Conservation (phyloP, 257 asterid species). For the Solanum chiquidenum region DNA sequence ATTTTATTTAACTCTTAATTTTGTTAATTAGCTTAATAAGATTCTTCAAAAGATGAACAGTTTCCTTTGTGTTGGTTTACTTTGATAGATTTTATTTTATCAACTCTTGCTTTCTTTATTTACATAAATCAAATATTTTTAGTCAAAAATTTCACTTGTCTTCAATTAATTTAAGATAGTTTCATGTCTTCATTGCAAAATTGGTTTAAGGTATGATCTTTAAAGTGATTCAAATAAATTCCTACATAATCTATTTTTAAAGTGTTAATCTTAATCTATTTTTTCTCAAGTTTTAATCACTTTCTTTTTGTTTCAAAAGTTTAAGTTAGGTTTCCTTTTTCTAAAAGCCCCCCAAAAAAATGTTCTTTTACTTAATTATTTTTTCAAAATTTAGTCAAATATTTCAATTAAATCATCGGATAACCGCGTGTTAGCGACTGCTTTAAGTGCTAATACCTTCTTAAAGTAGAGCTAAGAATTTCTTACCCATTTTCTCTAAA, state of each 20-base stretch:
- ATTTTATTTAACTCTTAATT: too few species aligned
- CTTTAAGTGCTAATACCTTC: not conserved
- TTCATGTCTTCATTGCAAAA: not conserved
- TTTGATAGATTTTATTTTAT: too few species aligned
- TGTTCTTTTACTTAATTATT: not conserved
- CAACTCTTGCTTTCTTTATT: too few species aligned
- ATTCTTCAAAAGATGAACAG: not conserved
- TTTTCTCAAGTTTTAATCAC: not conserved
- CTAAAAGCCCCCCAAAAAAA: not conserved
- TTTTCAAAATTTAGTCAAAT: not conserved
- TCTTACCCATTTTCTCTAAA: not conserved
- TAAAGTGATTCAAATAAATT: not conserved
- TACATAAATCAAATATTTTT: not conserved
- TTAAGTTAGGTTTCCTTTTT: not conserved
- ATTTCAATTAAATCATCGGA: not conserved
- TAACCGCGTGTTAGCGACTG: too few species aligned
- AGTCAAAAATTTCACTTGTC: not conserved
- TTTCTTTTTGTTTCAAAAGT: not conserved
- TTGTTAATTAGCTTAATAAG: not conserved
- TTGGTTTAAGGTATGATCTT: not conserved
- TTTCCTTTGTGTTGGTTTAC: not conserved
- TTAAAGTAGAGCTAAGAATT: too few species aligned
- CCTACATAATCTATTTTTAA: too few species aligned
- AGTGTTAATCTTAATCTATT: not conserved
- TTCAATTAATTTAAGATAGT: not conserved